Percentiles rank a stretch among this genome's conserved stretches.
These are phyloP conservation scores for Emergomyces orientalis DNA, from an alignment of 2,329 filamentous ascomycete species.

Conservation along the genomic window DNA sequence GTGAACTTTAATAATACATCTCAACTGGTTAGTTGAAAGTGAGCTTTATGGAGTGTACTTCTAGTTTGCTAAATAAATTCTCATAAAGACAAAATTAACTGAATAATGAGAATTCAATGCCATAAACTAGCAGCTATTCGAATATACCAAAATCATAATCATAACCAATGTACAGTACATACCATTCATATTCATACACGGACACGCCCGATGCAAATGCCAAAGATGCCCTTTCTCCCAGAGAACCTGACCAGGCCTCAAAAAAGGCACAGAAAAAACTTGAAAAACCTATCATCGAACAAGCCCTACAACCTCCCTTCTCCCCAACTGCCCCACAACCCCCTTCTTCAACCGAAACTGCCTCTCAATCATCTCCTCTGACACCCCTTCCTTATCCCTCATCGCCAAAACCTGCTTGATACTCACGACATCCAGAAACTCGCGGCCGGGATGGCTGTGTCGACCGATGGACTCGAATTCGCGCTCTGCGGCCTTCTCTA, in stretches of 20 bases:
- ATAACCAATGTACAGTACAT: background rate
- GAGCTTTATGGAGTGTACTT: background rate
- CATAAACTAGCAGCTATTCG: background rate
- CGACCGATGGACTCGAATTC: conserved; percentile 45
- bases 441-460: conserved; percentile 31
- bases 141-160: background rate
- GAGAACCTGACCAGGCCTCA: too few species aligned
- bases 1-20: background rate
- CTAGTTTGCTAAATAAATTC: background rate
- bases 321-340: conserved; percentile 33
- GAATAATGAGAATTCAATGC: background rate
- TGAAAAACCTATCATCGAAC: conserved; percentile 7
- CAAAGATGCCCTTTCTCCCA: background rate
- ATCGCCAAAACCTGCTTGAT: conserved; percentile 42
- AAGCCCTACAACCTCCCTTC: conserved; percentile 27
- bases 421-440: conserved; percentile 43
- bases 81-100: background rate
- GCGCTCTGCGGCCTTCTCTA: conserved; percentile 45
- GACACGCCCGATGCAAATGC: background rate
- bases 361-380: conserved; percentile 35
- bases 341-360: conserved; percentile 38
- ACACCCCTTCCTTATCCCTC: conserved; percentile 36
- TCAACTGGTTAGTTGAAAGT: background rate
- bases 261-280: background rate
- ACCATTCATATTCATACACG: background rate